Percentiles rank a stretch among this genome's conserved stretches.
Evolutionary conservation across 208 protist genomes (phyloP).

Genomic region (Acanthamoeba sp.): DNA sequence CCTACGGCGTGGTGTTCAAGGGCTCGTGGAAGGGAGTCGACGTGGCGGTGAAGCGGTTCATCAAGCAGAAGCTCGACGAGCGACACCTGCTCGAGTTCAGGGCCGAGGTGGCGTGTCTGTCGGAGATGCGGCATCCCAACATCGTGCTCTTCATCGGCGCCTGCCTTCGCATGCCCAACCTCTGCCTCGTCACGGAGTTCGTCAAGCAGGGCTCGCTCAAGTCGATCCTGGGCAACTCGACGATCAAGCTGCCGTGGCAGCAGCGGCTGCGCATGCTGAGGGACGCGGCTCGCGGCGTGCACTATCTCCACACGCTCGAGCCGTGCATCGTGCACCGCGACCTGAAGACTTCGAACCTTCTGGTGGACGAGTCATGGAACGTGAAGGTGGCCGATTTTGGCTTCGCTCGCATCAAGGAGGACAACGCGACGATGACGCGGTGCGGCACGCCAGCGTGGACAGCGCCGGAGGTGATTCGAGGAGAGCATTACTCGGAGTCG

Average conservation of each 20-base stretch:
- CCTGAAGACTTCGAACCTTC: conserved; percentile 57
- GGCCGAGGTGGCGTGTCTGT: conserved; percentile 27
- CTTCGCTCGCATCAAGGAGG: conserved; percentile 48
- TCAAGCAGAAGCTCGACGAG: conserved; percentile 64
- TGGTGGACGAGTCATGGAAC: conserved; percentile 51
- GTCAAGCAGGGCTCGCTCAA: conserved; percentile 48
- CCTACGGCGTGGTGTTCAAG: conserved; percentile 62
- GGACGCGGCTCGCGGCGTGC: background rate
- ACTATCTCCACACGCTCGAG: conserved; percentile 43
- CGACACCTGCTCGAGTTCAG: conserved; percentile 33
- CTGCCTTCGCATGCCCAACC: conserved; percentile 35
- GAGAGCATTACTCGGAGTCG: background rate
- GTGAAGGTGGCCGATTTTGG: conserved; percentile 65
- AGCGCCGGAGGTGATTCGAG: conserved; percentile 52
- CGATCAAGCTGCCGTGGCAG: conserved; percentile 37
- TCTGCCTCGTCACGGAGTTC: conserved; percentile 61
- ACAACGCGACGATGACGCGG: conserved; percentile 30
- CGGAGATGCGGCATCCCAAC: conserved; percentile 57
- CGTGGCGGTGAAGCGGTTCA: conserved; percentile 70
- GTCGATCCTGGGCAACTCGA: background rate
- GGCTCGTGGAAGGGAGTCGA: conserved; percentile 56
- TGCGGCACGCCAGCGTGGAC: conserved; percentile 34
- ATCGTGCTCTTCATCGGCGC: conserved; percentile 56
- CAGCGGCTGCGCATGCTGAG: conserved; percentile 10
- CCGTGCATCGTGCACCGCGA: conserved; percentile 59